Conservation (phyloP, 2,329 filamentous ascomycete species). For the Sporothrix schenckii region DNA sequence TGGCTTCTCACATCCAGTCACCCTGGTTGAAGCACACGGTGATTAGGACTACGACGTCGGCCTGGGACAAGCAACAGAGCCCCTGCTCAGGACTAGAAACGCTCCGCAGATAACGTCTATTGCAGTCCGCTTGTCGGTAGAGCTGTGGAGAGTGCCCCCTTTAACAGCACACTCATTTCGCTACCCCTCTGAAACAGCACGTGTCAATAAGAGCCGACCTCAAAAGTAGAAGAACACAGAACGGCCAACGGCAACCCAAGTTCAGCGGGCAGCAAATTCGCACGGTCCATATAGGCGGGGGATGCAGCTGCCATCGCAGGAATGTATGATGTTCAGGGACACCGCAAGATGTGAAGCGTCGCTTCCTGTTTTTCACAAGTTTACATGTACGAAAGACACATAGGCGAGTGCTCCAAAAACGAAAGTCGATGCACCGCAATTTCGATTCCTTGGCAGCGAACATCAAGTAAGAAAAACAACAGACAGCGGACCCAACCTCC, state of each 20-base stretch:
- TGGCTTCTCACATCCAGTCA: background rate
- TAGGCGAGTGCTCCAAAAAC: background rate
- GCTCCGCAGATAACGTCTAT: conserved; percentile 21
- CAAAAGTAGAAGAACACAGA: background rate
- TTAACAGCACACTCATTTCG: conserved; percentile 8
- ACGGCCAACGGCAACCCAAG: background rate
- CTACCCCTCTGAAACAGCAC: conserved; percentile 13
- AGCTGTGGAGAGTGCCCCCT: conserved; percentile 13
- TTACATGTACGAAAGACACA: background rate
- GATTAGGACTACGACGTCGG: background rate
- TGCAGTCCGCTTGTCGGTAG: background rate
- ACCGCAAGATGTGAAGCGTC: conserved; percentile 1
- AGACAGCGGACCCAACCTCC: background rate
- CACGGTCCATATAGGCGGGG: background rate
- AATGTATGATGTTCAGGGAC: conserved; percentile 27
- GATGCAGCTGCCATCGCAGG: background rate
- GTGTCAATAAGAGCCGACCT: background rate
- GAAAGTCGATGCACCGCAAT: background rate
- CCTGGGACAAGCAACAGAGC: background rate
- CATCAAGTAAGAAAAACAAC: background rate
- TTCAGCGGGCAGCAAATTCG: too few relatives aligned
- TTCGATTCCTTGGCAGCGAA: background rate
- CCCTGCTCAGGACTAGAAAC: background rate
- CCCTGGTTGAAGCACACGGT: background rate
- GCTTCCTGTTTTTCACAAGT: background rate